Evolutionary conservation across 1,139 yeast species (phyloP).

Genomic region (Magnusiomyces suaveolens): DNA sequence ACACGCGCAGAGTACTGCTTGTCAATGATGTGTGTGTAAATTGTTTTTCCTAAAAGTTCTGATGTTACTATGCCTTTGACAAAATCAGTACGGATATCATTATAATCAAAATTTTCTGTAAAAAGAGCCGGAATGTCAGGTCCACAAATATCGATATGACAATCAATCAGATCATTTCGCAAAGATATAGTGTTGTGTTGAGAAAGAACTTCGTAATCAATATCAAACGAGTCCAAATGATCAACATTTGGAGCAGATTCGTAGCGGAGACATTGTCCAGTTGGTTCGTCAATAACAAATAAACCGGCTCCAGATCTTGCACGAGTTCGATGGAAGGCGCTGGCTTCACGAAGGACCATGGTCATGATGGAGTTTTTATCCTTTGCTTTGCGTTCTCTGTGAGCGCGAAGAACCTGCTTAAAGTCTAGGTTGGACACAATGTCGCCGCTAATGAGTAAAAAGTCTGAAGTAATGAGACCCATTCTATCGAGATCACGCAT

Average conservation of each 20-base stretch:
- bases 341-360: conserved; percentile 81
- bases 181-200: conserved; percentile 68
- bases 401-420: conserved; percentile 60
- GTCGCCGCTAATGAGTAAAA: conserved; percentile 83
- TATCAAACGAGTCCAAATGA: conserved; percentile 38
- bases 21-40: conserved; percentile 71
- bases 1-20: conserved; percentile 88
- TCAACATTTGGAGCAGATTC: conserved; percentile 38
- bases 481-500: conserved; percentile 91
- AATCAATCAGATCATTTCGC: conserved; percentile 88
- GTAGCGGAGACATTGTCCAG: conserved; percentile 72
- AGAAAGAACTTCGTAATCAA: conserved; percentile 79
- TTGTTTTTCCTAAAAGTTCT: conserved; percentile 81
- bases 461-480: conserved; percentile 76
- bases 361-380: conserved; percentile 91
- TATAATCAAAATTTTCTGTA: conserved; percentile 94
- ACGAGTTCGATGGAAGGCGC: conserved; percentile 73
- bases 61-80: conserved; percentile 84
- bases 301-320: conserved; percentile 68
- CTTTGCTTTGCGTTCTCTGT: conserved; percentile 53
- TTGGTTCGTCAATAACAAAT: conserved; percentile 64
- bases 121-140: conserved; percentile 92
- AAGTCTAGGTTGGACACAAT: conserved; percentile 87
- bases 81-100: conserved; percentile 73
- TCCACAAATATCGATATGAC: conserved; percentile 91